phyloP scores from a whole-genome alignment of 83 land plant species.

The Picea mariana region DNA sequence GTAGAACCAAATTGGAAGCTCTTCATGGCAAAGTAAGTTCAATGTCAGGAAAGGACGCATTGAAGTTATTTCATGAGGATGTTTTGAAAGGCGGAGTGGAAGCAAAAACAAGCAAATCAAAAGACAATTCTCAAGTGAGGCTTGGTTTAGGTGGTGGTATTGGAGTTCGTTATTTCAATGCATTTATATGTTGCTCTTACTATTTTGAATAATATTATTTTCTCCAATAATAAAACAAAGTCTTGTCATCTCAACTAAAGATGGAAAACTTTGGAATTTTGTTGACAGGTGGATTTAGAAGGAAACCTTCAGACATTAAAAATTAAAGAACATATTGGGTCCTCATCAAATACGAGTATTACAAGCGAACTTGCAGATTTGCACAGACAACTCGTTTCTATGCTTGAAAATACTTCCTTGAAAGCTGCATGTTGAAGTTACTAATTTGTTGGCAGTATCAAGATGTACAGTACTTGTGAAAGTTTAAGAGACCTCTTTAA shows the following conservation, averaged over 20 bases:
- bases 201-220: background rate
- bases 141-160: no score
- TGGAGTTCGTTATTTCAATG: no score
- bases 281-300: background rate
- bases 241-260: background rate
- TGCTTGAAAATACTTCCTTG: slow-evolving; percentile 7
- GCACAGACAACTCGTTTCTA: slow-evolving; percentile 10
- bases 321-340: background rate
- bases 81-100: slow-evolving; percentile 16
- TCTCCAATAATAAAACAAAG: background rate
- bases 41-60: slow-evolving; percentile 53
- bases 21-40: slow-evolving; percentile 35
- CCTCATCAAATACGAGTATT: background rate
- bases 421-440: background rate
- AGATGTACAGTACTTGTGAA: background rate
- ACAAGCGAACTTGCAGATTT: slow-evolving; percentile 7
- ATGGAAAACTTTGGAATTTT: background rate
- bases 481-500: background rate
- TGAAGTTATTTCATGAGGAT: slow-evolving; percentile 35
- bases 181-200: no score
- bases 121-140: background rate
- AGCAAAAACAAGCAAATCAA: background rate
- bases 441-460: background rate
- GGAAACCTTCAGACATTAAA: background rate
- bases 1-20: slow-evolving; percentile 28